phyloP scores from a whole-genome alignment of 176 grass and related monocot species.

The Cenchrus americanus region DNA sequence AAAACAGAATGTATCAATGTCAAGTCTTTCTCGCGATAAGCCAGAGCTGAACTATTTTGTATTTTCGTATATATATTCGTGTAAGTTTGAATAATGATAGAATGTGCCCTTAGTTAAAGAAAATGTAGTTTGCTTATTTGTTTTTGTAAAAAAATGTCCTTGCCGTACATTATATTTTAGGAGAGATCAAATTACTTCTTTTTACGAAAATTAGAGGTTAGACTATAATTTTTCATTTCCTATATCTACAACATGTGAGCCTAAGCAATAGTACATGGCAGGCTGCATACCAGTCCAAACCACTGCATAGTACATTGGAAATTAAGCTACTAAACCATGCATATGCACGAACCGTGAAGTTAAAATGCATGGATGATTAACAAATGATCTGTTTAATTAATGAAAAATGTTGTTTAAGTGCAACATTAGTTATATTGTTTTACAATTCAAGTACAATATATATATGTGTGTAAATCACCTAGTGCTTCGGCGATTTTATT shows the following conservation, averaged over 20 bases:
- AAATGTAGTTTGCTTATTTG: too few relatives aligned
- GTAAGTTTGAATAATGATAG: neutral
- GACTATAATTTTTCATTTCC: neutral
- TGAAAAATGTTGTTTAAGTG: neutral
- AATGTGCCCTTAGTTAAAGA: neutral
- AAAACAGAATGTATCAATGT: neutral
- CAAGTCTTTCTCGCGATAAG: neutral
- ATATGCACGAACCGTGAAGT: neutral
- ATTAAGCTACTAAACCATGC: neutral
- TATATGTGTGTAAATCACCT: too few relatives aligned
- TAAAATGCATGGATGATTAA: neutral
- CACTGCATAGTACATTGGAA: neutral
- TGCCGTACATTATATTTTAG: too few relatives aligned
- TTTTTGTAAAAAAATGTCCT: neutral
- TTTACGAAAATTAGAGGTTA: neutral
- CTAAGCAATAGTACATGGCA: neutral
- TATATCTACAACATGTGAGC: neutral
- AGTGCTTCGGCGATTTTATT: too few relatives aligned
- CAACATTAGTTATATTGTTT: neutral
- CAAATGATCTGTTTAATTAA: neutral
- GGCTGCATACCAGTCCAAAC: neutral
- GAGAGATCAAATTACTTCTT: neutral
- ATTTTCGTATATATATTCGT: neutral
- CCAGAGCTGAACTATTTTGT: neutral
- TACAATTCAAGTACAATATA: neutral